Conservation (phyloP, 2,329 filamentous ascomycete genomes). For the Magnaporthiopsis incrustans region DNA sequence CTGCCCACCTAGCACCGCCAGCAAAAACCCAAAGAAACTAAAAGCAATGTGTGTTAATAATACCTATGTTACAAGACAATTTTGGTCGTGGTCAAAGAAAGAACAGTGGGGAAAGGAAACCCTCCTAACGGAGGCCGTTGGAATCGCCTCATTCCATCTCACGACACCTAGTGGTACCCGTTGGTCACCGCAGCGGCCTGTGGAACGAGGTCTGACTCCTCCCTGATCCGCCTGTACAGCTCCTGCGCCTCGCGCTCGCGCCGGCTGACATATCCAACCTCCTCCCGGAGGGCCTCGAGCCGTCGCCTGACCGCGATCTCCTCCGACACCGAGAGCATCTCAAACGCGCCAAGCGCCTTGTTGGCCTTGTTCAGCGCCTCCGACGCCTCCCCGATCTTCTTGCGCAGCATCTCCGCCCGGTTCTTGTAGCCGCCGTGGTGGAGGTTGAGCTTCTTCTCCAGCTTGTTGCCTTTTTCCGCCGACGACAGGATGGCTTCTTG, state of each 20-base stretch:
- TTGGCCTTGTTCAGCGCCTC: constrained; percentile 66
- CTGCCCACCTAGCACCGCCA: too few relatives aligned
- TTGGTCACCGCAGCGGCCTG: constrained; percentile 23
- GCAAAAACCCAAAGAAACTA: too few relatives aligned
- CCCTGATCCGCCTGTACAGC: constrained; percentile 64
- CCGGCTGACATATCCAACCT: constrained; percentile 71
- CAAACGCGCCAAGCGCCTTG: constrained; percentile 65
- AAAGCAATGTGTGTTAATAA: too few relatives aligned
- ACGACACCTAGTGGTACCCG: constrained; percentile 25
- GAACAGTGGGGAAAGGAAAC: too few relatives aligned
- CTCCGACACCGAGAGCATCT: constrained; percentile 70
- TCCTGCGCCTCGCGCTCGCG: constrained; percentile 90
- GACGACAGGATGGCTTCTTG: constrained; percentile 65
- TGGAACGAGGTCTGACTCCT: constrained; percentile 63
- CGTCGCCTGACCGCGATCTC: constrained; percentile 66
- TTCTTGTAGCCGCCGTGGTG: constrained; percentile 87
- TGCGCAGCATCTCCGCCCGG: constrained; percentile 68
- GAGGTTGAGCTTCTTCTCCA: constrained; percentile 87
- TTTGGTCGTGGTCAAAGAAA: too few relatives aligned
- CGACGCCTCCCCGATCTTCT: constrained; percentile 71
- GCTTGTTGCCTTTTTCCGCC: constrained; percentile 74
- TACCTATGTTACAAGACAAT: too few relatives aligned
- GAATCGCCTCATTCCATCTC: too few relatives aligned
- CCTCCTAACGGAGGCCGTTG: too few relatives aligned
- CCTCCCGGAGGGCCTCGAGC: constrained; percentile 68